Percentiles rank a stretch among this genome's conserved stretches.
phyloP scores from a whole-genome alignment of 306 rosid species.

The Corylus avellana region DNA sequence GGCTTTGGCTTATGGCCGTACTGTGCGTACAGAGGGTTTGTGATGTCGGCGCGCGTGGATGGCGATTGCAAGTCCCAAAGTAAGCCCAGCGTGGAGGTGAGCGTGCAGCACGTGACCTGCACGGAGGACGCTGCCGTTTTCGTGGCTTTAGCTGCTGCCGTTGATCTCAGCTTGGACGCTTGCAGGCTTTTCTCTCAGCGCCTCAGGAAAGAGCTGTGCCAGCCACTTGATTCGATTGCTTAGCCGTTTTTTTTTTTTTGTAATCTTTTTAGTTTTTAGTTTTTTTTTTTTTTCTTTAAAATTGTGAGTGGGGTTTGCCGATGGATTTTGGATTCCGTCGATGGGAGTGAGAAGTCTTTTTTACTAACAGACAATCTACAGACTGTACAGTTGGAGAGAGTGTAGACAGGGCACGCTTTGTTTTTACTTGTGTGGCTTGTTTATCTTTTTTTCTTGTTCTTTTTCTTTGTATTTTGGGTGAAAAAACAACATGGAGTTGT shows the following conservation, averaged over 20 bases:
- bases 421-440: slow-evolving; percentile 61
- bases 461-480: not conserved
- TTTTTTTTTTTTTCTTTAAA: not conserved
- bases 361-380: slow-evolving; percentile 51
- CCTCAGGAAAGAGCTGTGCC: slow-evolving; percentile 57
- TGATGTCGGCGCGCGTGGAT: slow-evolving; percentile 59
- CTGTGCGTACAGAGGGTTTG: slow-evolving; percentile 70
- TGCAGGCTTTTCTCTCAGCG: slow-evolving; percentile 63
- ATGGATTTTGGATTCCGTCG: slow-evolving; percentile 16
- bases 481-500: not conserved
- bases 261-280: not conserved
- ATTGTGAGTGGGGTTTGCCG: slow-evolving; percentile 18
- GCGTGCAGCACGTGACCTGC: slow-evolving; percentile 61
- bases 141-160: slow-evolving; percentile 58
- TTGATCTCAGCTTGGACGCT: slow-evolving; percentile 64
- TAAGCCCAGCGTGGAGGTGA: slow-evolving; percentile 58
- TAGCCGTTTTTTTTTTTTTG: slow-evolving; percentile 27
- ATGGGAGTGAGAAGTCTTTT: slow-evolving; percentile 26
- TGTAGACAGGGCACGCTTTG: slow-evolving; percentile 43
- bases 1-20: slow-evolving; percentile 79
- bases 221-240: slow-evolving; percentile 28
- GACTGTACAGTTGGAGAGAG: slow-evolving; percentile 49
- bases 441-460: slow-evolving; percentile 9
- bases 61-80: slow-evolving; percentile 54
- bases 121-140: slow-evolving; percentile 67